These are phyloP conservation scores for Fraxinus quadrangulata DNA, from an alignment of 257 asterid genomes.

Conservation along the genomic window DNA sequence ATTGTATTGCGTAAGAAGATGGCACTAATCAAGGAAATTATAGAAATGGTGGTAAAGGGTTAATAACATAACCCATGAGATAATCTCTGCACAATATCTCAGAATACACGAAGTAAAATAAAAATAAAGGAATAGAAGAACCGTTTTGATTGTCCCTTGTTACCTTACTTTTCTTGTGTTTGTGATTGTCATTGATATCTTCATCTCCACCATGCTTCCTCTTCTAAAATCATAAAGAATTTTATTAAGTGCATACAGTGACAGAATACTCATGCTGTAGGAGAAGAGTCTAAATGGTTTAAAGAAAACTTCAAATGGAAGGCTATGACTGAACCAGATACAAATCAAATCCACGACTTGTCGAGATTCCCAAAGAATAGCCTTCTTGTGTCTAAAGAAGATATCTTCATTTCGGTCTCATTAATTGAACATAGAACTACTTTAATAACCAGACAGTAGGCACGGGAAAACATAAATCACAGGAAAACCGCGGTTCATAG, in stretches of 20 bases:
- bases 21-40: slow-evolving; percentile 9
- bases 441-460: neutral
- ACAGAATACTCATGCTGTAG: neutral
- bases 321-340: neutral
- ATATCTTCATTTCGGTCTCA: neutral
- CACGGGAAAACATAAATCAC: neutral
- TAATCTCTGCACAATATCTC: neutral
- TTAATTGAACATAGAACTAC: neutral
- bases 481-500: neutral
- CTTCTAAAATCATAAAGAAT: slow-evolving; percentile 41
- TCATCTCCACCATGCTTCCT: slow-evolving; percentile 66
- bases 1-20: slow-evolving; percentile 26
- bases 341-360: neutral
- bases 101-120: neutral
- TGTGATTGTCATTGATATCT: slow-evolving; percentile 51
- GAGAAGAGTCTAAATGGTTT: neutral
- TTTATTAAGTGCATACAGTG: neutral
- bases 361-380: neutral
- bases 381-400: neutral
- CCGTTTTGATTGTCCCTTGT: neutral
- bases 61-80: neutral
- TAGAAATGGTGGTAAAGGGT: neutral
- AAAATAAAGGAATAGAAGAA: neutral
- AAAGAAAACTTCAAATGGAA: neutral
- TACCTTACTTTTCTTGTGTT: slow-evolving; percentile 74